Conservation (phyloP, 2,329 filamentous ascomycete species). For the Keithomyces neogunnii region DNA sequence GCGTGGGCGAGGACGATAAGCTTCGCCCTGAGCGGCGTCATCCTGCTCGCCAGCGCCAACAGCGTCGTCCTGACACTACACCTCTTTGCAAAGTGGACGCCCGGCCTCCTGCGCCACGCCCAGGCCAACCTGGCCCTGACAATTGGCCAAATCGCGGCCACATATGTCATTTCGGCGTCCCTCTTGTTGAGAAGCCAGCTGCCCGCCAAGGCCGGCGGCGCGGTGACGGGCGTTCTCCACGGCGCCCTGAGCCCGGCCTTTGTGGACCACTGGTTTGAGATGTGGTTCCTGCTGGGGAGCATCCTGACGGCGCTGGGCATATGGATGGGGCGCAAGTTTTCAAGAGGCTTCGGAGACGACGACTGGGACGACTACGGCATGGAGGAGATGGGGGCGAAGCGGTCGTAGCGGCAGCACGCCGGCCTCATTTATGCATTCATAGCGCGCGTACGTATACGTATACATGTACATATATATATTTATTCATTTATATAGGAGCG, state of each 20-base stretch:
- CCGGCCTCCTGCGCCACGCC: conserved; percentile 61
- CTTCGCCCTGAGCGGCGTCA: conserved; percentile 74
- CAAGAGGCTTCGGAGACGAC: conserved; percentile 33
- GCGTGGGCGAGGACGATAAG: conserved; percentile 82
- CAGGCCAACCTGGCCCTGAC: conserved; percentile 73
- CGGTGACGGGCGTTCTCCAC: conserved; percentile 68
- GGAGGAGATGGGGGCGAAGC: conserved; percentile 66
- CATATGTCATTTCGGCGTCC: conserved; percentile 76
- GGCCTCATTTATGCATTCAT: no score
- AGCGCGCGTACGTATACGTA: no score
- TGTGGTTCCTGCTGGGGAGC: conserved; percentile 70
- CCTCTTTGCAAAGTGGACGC: conserved; percentile 68
- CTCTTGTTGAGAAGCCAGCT: conserved; percentile 71
- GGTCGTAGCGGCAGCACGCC: conserved; percentile 30
- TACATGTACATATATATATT: no score
- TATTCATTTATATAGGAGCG: no score
- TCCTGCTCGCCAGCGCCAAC: conserved; percentile 73
- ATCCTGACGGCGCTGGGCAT: conserved; percentile 60
- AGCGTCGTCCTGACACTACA: conserved; percentile 79
- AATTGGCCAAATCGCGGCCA: conserved; percentile 72
- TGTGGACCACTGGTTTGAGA: conserved; percentile 74
- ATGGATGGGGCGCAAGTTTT: conserved; percentile 59
- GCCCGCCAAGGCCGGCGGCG: conserved; percentile 66
- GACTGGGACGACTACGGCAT: conserved; percentile 52
- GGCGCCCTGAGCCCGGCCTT: conserved; percentile 57